phyloP scores from a whole-genome alignment of 164 flowering plant species.

The Magnolia changhungtana region DNA sequence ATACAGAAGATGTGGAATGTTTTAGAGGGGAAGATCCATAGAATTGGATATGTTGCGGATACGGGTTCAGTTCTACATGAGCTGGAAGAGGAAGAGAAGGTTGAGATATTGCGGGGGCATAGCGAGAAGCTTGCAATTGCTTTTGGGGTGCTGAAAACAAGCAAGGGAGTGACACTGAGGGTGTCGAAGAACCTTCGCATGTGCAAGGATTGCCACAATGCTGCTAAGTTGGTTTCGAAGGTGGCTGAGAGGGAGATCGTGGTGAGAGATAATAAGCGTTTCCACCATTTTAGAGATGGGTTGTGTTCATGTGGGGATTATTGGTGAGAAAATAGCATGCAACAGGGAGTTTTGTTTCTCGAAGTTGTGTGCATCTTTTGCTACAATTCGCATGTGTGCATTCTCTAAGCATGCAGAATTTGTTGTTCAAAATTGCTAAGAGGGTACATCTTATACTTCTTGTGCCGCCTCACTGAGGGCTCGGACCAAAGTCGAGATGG shows the following conservation, averaged over 20 bases:
- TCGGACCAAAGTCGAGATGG: background rate
- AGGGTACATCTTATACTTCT: background rate
- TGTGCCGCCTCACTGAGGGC: background rate
- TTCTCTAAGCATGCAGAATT: background rate
- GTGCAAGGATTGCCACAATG: constrained; percentile 62
- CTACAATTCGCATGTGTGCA: background rate
- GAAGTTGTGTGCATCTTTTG: background rate
- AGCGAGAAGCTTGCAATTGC: constrained; percentile 66
- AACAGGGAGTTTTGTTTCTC: background rate
- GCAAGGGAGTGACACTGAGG: constrained; percentile 38
- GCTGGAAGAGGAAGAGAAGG: constrained; percentile 49
- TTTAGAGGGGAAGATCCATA: constrained; percentile 43
- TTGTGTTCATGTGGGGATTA: constrained; percentile 62
- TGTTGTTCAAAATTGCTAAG: background rate
- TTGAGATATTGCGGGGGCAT: constrained; percentile 44
- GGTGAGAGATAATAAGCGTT: constrained; percentile 62
- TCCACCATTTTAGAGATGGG: constrained; percentile 62
- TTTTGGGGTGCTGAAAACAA: constrained; percentile 45
- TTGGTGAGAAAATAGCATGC: constrained; percentile 29
- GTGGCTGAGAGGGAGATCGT: constrained; percentile 51
- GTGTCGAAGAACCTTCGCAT: constrained; percentile 55
- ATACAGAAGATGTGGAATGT: constrained; percentile 33
- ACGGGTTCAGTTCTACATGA: constrained; percentile 57
- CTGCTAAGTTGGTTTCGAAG: constrained; percentile 49
- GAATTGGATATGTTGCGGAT: constrained; percentile 45